Conservation (phyloP, 169 alveolate species). For the Eimeria praecox region DNA sequence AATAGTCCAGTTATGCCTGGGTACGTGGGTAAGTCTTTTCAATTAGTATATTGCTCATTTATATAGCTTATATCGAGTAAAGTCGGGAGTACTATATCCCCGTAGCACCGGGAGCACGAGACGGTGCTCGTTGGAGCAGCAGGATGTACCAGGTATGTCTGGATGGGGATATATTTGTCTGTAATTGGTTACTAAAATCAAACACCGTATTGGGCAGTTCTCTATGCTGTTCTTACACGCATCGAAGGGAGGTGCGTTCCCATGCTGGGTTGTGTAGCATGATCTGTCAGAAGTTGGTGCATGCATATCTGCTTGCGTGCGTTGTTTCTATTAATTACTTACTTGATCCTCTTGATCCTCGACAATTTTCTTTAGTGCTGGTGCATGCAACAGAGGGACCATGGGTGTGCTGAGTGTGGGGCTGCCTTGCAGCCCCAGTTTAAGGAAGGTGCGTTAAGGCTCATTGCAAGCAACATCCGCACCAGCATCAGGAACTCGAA, state of each 20-base stretch:
- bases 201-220: neutral
- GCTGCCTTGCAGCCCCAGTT: too few species aligned
- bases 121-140: neutral
- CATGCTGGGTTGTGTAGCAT: neutral
- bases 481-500: too few species aligned
- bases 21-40: neutral
- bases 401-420: too few species aligned
- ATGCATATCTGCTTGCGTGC: too few species aligned
- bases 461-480: too few species aligned
- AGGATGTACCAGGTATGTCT: neutral
- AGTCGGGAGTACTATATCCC: neutral
- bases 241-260: neutral
- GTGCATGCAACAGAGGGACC: too few species aligned
- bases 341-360: too few species aligned
- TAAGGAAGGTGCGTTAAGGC: too few species aligned
- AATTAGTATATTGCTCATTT: neutral
- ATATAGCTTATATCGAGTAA: neutral
- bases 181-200: neutral
- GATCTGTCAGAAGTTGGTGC: neutral
- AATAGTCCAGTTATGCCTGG: neutral
- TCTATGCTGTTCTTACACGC: neutral
- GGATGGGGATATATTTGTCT: neutral
- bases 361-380: too few species aligned
- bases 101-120: neutral
- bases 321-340: too few species aligned